Base-by-base conservation (phyloP, 2,329 filamentous ascomycete genomes). In the Zasmidium citrigriseum region DNA sequence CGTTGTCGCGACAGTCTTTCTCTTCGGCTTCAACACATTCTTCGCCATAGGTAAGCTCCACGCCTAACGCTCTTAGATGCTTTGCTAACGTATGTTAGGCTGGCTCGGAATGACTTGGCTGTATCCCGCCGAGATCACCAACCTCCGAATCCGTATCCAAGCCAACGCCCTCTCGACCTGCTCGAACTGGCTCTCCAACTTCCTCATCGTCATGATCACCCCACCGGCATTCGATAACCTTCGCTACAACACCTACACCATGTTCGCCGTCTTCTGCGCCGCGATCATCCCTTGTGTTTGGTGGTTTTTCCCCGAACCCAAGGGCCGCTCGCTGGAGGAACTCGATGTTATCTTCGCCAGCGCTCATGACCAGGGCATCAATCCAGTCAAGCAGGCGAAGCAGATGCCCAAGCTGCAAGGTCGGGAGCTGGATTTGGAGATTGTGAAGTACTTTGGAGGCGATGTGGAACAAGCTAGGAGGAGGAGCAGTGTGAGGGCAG, bases 21-120 rank as follows among this genome's bases (percentile, higher is more conserved):
- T 89, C 11, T 89, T 89, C 74, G 81, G 84, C 2, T 89, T 88
- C 73, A 89, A 89, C 67, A 84, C 85, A 3, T 86, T 85, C 57
- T 89, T 89, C 62, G 87, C 86, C 44, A 85, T 73, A 27, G 75
- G 87, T 11, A 85, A 85, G 64, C 76, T 78, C 59, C 63, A 83
- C 18, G 83, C n/a, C 80, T 57, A 84, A 85, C 80, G 76, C 76
- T 10, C 67, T 78, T 12, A 68, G 69, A 38, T 75, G n/a, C 29
- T 38, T n/a, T 38, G n/a, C 10, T 38, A 38, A 38, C 29, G n/a
- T 38, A n/a, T 38, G 29, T 38, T 85, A 0, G 85, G 81, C 11
- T 70, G 67, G 67, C 61, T 70, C 2, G 66, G 67, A 10, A 61
- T 70, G 48, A 65, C 67, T 2, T 70, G 68, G 67, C 55, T 70